phyloP scores from a whole-genome alignment of 257 asterid species.

The Osmanthus fragrans region DNA sequence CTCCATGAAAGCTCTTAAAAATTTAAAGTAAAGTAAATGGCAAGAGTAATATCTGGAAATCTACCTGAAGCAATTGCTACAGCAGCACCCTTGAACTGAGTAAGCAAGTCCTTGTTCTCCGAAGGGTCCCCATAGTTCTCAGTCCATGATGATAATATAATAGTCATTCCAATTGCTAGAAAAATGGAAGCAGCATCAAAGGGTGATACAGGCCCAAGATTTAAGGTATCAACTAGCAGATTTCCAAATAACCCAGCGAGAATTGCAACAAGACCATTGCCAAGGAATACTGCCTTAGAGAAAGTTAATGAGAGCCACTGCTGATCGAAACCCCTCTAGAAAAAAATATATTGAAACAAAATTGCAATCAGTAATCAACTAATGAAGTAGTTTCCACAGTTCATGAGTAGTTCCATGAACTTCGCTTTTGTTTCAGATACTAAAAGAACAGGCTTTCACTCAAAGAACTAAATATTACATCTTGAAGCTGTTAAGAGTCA shows the following conservation, averaged over 20 bases:
- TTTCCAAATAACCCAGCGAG: constrained; percentile 84
- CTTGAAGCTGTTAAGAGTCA: background rate
- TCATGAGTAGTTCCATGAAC: background rate
- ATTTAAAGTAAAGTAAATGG: background rate
- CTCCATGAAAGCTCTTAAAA: background rate
- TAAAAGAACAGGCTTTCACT: background rate
- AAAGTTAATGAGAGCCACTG: constrained; percentile 98
- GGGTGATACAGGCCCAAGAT: constrained; percentile 92
- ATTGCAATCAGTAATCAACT: background rate
- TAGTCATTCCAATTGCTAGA: constrained; percentile 88
- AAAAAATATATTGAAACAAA: constrained; percentile 13
- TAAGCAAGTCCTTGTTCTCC: constrained; percentile 78
- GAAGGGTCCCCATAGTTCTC: constrained; percentile 90
- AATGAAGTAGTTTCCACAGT: background rate
- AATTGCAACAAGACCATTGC: constrained; percentile 93
- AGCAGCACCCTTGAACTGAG: constrained; percentile 90
- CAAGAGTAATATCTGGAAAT: background rate
- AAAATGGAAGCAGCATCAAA: constrained; percentile 87
- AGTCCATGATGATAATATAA: constrained; percentile 83
- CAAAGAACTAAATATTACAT: background rate
- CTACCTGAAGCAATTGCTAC: constrained; percentile 93
- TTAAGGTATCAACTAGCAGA: constrained; percentile 70
- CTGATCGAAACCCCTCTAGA: constrained; percentile 93
- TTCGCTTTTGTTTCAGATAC: background rate
- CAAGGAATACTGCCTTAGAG: constrained; percentile 92